Evolutionary conservation across 2,329 filamentous ascomycete species (phyloP), one percentile per base, ranked within the genome.

Genomic region (Fusarium sp.): DNA sequence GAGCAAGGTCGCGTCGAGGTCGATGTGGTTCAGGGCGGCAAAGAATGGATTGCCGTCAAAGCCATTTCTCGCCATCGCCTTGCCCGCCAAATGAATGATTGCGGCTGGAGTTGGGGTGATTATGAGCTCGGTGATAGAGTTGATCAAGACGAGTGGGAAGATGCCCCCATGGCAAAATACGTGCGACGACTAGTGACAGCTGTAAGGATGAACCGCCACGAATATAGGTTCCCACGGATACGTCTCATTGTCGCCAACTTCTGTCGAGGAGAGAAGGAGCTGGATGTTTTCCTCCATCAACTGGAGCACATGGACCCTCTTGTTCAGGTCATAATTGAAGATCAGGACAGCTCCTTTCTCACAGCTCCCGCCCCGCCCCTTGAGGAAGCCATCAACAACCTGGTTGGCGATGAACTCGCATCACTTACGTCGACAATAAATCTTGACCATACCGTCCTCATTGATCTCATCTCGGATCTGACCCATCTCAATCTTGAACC

Each of bases 71-170:
- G 66, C 11, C 69, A 74, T 42, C 66, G 76, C 25, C 66, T 79
- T 47, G 73, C 73, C 8, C 67, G 76, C 4, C 75, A 79, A 41
- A 75, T 79, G 77, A 71, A 71, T 4, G 76, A 78, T 41, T 70
- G 70, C n/a, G 77, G 77, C 4, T 79, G 77, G 77, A 70, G 69
- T 7, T 79, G 77, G 77, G 77, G 75, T 6, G 73, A 75, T 7
- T 66, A 76, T 55, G 62, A 68, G 5, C 53, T 65, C 6, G 71
- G 71, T 1, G 71, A 76, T 3, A 44, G 55, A 1, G 72, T 77
- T 6, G 70, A 73, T 8, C 56, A 63, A 27, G 70, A 71, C 7
- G 76, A 77, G 44, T 76, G 72, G 69, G 72, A 73, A 9, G 73
- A 76, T 45, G 61, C 70, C 0, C 70, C 71, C 3, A 59, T 78